phyloP scores from a whole-genome alignment of 1,139 yeast species.

The Kodamaea derodonti region DNA sequence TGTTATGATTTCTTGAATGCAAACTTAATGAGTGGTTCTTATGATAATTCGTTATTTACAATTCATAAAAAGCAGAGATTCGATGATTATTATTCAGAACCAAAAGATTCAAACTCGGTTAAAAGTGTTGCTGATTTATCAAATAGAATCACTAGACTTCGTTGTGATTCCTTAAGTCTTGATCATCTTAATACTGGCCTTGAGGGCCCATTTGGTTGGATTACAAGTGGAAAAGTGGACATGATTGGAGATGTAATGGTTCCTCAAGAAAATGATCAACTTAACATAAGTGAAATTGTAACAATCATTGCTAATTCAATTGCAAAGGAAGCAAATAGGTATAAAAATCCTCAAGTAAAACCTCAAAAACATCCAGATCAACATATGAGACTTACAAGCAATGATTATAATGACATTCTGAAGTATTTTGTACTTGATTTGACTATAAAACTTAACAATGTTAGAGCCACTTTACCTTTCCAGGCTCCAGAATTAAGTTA shows the following conservation, averaged over 20 bases:
- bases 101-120: slow-evolving; percentile 1
- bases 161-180: slow-evolving; percentile 80
- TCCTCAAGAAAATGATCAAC: slow-evolving; percentile 55
- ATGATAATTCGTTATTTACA: slow-evolving; percentile 89
- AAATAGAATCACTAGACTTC: slow-evolving; percentile 65
- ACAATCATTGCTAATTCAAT: slow-evolving; percentile 37
- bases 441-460: slow-evolving; percentile 74
- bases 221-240: slow-evolving; percentile 84
- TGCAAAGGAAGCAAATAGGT: slow-evolving; percentile 37
- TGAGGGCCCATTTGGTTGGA: slow-evolving; percentile 97
- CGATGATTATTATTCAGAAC: slow-evolving; percentile 31
- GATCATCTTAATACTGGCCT: slow-evolving; percentile 89
- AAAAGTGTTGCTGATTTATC: slow-evolving; percentile 23
- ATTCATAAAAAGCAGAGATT: slow-evolving; percentile 72
- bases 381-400: slow-evolving; percentile 23
- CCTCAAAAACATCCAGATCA: slow-evolving; percentile 20
- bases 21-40: slow-evolving; percentile 81
- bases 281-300: slow-evolving; percentile 40
- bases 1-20: slow-evolving; percentile 85
- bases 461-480: slow-evolving; percentile 83
- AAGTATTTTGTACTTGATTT: slow-evolving; percentile 74
- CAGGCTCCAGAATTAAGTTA: slow-evolving; percentile 81
- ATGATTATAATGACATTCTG: slow-evolving; percentile 32
- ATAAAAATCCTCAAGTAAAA: slow-evolving; percentile 34
- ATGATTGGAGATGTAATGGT: slow-evolving; percentile 87